Base-by-base conservation (phyloP, 176 grass and related monocot species). In the Hyparrhenia diplandra region DNA sequence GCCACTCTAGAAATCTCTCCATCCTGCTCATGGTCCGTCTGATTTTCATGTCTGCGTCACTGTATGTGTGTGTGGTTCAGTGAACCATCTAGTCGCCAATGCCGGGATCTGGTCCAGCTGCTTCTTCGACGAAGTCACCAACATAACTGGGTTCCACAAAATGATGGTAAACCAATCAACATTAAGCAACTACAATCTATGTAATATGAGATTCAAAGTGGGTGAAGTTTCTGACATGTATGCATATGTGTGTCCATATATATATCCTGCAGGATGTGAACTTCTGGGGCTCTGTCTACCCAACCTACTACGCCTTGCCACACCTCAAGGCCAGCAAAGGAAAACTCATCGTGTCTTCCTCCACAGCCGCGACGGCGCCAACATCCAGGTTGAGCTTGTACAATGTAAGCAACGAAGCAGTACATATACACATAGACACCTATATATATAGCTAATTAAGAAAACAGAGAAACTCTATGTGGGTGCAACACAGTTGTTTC, bases 221-320 rank as follows among this genome's bases (percentile, higher is more conserved):
- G 51, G 0, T 52, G 49, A 21, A 1, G 49, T 52, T 21, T 52
- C 21, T 18, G 46, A 49, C 43, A 46, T n/a, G n/a, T n/a, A n/a
- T 7, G 4, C 20, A 21, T 54, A 18, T 7, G n/a, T 54, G 18
- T 2, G 18, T 54, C 17, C 18, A n/a, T n/a, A n/a, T 20, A 55
- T 21, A 0, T 71, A 94, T n/a, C n/a, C n/a, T n/a, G n/a, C n/a
- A n/a, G 92, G 92, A 89, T 58, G 83, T 94, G 29, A 91, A 94
- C 13, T 94, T 94, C 49, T 91, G 92, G 92, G 92, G 92, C 10
- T 78, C 88, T 10, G 83, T 91, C 2, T 94, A 94, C 49, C 92
- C 92, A 17, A 68, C 88, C 39, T 89, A 89, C 74, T 89, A 94
- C 25, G 89, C 92, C 2, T 84, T 94, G 27, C 86, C 92, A 13